Evolutionary conservation across 129 eudicot species (phyloP), one percentile per base, ranked within the genome.

Genomic region (Smallanthus sonchifolius): DNA sequence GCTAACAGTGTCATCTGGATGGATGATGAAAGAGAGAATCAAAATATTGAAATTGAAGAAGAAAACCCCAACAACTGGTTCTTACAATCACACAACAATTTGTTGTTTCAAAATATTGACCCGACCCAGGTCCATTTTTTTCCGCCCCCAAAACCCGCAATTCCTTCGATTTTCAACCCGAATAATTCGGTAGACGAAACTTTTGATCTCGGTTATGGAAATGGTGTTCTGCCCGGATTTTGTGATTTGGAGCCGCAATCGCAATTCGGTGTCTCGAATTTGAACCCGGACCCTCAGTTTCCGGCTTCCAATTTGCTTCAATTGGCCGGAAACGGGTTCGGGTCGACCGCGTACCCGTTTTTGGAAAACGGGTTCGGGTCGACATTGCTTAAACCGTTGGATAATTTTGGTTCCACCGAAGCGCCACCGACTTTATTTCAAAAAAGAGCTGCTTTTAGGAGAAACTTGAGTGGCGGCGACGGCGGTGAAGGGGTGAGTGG

Each of bases 371-470:
- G 67, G 67, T 57, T 83, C 14, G 84, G 92, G 76, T 82, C 96
- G n/a, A 89, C 85, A 60, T 43, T 89, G 57, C 83, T 92, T 65
- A 87, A 89, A 81, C 96, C 97, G 0, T 88, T 92, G 43, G 89
- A 87, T 14, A 74, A 81, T 77, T 88, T 84, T 54, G 79, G 85
- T 78, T 78, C 96, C 6, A 70, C 69, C 45, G 96, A 87, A 15
- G 75, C 85, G 16, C 93, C 87, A 5, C 94, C 91, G 6, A 92
- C 97, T 39, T 78, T 92, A 30, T 92, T 92, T 36, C 96, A 89
- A 47, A 92, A 92, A 71, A 77, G 96, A 69, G 97, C 96, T 59
- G 94, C 97, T 28, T 77, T 87, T 35, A 83, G 88, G 60, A 84
- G 91, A 86, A 92, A 84, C 55, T 70, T 85, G 44, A 77, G 67